Conservation (phyloP, 2,329 filamentous ascomycete species). For the Fusarium sp. region DNA sequence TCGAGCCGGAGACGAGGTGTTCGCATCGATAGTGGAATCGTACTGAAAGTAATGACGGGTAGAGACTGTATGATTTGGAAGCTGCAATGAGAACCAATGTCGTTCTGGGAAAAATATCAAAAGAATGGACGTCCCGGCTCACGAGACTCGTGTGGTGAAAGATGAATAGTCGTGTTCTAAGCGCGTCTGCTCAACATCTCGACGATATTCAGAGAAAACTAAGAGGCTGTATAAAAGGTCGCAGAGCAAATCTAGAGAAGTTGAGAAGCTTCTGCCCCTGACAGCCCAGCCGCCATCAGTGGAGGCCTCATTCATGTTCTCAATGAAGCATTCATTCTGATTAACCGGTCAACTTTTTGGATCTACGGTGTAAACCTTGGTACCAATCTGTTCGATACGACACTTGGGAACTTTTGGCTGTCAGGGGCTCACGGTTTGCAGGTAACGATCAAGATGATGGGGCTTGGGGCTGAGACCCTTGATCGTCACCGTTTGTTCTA, state of each 20-base stretch:
- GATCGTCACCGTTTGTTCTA: not conserved
- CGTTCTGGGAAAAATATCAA: not conserved
- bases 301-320: not conserved
- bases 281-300: not conserved
- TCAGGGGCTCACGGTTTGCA: not conserved
- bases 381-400: not conserved
- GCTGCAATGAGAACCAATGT: not conserved
- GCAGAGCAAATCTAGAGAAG: not conserved
- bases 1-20: not conserved
- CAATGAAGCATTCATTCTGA: not conserved
- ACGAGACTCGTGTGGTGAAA: not conserved
- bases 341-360: not conserved
- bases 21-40: not conserved
- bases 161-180: not conserved
- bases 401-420: not conserved
- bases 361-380: not conserved
- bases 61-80: not conserved
- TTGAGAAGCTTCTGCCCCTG: not conserved
- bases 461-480: not conserved
- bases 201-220: not conserved
- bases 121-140: not conserved
- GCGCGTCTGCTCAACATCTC: not conserved
- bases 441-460: not conserved
- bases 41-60: not conserved
- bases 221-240: not conserved